Percentiles rank a stretch among this genome's conserved stretches.
These are phyloP conservation scores for Serpula lacrymans DNA, from an alignment of 768 basidiomycete species.

Conservation along the genomic window DNA sequence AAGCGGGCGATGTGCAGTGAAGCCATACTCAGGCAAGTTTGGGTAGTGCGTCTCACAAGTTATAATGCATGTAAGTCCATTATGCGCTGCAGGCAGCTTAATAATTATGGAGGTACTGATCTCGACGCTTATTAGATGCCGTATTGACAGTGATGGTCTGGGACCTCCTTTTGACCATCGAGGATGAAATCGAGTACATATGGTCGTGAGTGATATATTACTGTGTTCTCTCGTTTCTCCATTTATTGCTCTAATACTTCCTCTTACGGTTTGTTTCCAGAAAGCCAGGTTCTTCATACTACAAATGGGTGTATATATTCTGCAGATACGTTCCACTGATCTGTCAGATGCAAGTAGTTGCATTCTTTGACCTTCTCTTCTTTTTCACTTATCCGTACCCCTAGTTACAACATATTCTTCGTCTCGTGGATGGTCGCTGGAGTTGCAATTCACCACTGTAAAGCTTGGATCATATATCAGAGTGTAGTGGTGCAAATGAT, in stretches of 20 bases:
- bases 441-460: neutral
- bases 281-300: conserved; percentile 9
- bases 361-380: neutral
- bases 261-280: conserved; percentile 3
- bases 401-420: conserved; percentile 8
- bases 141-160: conserved; percentile 11
- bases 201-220: conserved; percentile 18
- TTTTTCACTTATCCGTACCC: neutral
- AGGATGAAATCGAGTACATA: conserved; percentile 16
- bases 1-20: too few relatives aligned
- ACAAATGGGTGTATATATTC: conserved; percentile 27
- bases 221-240: too few relatives aligned
- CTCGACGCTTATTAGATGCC: too few relatives aligned
- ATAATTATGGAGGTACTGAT: too few relatives aligned
- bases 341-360: conserved; percentile 12
- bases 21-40: too few relatives aligned
- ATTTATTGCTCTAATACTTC: neutral
- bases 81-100: too few relatives aligned
- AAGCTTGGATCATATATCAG: conserved; percentile 8
- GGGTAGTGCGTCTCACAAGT: too few relatives aligned
- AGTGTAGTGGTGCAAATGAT: conserved; percentile 9
- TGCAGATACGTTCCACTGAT: conserved; percentile 16
- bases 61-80: too few relatives aligned
- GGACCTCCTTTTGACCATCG: conserved; percentile 15
- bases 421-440: conserved; percentile 5